Base-by-base conservation (phyloP, 2,329 filamentous ascomycete genomes). In the Botryosphaeria dothidea region DNA sequence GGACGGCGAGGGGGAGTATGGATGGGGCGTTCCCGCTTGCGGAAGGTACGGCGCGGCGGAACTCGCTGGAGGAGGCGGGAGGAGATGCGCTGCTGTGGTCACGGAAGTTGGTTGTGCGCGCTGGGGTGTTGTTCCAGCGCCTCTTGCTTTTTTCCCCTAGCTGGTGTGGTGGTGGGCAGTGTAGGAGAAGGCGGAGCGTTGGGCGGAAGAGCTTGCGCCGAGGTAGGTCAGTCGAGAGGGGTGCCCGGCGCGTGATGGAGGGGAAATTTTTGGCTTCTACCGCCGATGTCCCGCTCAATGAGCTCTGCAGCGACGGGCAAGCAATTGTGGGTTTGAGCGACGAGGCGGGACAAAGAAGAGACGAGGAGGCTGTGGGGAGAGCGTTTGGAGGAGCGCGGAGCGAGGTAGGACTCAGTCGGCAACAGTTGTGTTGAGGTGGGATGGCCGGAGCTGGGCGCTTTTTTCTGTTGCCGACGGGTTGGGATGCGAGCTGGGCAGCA, bases 401-500 rank as follows among this genome's bases (percentile, higher is more conserved):
- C 8, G 36, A 27, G 17, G 27, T 23, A 17, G 36, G 38, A 34
- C 21, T 58, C 23, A 41, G 11, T 17, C 19, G 56, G 27, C 41
- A 23, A 17, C 23, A 41, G 56, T 46, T 60, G 56, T 58, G 56
- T 60, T 60, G 56, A 60, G 56, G 56, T 60, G 56, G 56, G 56
- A 46, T 60, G 56, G 31, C 31, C 56, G 56, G 56, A 34, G 56
- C 56, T 60, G 56, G 31, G 54, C 9, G 21, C 41, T 60, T 60
- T 60, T 60, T 43, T 60, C 56, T 60, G 27, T 46, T 46, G 41
- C 56, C 56, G 56, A 60, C 27, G 27, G 38, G 41, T 48, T 60
- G 56, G 27, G 38, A 36, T 41, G 52, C n/a, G 54, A 21, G 41
- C 54, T 57, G 52, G 52, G 56, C 56, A 45, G 36, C 36, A 25